Evolutionary conservation across 202 grass and related monocot species (phyloP).

Genomic region (Cymbopogon flexuosus): DNA sequence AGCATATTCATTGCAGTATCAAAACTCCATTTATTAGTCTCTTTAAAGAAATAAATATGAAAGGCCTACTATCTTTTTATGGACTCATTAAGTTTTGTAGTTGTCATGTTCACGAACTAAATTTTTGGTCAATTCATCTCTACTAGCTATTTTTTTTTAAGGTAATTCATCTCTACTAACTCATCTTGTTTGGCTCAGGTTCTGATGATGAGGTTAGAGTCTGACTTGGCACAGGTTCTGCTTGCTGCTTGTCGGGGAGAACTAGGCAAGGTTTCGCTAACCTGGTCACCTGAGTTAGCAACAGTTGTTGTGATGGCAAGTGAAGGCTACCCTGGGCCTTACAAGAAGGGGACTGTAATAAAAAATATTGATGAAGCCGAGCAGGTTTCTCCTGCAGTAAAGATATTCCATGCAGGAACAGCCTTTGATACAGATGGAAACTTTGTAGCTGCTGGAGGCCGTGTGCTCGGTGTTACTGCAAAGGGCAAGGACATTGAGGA

Average conservation of each 20-base stretch:
- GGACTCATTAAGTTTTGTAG: background rate
- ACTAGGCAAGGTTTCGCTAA: background rate
- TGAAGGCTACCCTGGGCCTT: no score
- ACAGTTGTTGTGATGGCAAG: slow-evolving; percentile 47
- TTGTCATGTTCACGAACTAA: background rate
- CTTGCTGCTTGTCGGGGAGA: slow-evolving; percentile 61
- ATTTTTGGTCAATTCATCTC: background rate
- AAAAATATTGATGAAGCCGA: slow-evolving; percentile 65
- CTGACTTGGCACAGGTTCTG: slow-evolving; percentile 61
- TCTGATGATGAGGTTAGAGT: slow-evolving; percentile 82
- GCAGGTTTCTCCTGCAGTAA: slow-evolving; percentile 54
- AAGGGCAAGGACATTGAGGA: slow-evolving; percentile 71
- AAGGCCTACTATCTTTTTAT: background rate
- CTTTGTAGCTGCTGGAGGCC: slow-evolving; percentile 54
- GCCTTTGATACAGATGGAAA: slow-evolving; percentile 52
- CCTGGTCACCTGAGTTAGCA: slow-evolving; percentile 57
- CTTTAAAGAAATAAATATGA: background rate
- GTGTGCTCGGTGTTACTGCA: slow-evolving; percentile 59
- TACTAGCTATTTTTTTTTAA: no score
- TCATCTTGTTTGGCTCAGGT: slow-evolving; percentile 40
- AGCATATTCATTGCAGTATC: background rate
- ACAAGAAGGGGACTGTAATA: slow-evolving; percentile 53
- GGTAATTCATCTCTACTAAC: no score
- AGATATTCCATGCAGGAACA: slow-evolving; percentile 73
- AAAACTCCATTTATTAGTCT: background rate